Evolutionary conservation across 345 rosid genomes (phyloP), one percentile per base, ranked within the genome.

Genomic region (Tarenaya hassleriana): DNA sequence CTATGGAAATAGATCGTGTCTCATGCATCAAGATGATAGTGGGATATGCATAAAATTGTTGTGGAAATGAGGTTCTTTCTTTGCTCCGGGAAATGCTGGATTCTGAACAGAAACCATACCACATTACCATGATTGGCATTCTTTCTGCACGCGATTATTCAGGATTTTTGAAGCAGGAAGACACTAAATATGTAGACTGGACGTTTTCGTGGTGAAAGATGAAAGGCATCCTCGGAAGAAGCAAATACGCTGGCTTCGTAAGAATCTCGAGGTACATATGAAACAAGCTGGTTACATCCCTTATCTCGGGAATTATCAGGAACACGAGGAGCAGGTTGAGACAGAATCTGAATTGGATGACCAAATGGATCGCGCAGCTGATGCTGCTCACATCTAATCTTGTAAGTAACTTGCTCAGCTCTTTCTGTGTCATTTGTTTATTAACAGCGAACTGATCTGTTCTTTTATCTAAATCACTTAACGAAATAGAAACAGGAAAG

Each of bases 11-110:
- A 74, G 91, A 90, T 66, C 51, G 67, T 50, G 96, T 90, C 12
- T 82, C 97, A 14, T 86, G 96, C 94, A 90, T 84, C 62, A 81
- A 77, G 13, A 75, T 77, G 77, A 86, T 90, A 45, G 75, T 84
- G 20, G 96, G 97, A 39, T 76, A 72, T 55, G 94, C 97, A 7
- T 95, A 84, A 59, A 86, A 84, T 33, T 94, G 97, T 56, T 67
- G 62, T 10, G 97, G 75, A 17, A 47, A 52, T 21, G 77, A 84
- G 60, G 96, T 94, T 51, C 82, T 86, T 61, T 75, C 45, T 18
- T 27, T 84, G 46, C 82, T 82, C 68, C 76, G 57, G 56, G 70
- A 72, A 52, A 86, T 90, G 97, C 59, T 84, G 66, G 72, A 10
- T 34, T 71, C 56, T 24, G 78, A 83, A 50, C 81, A 84, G 67